These are phyloP conservation scores for Deuterostichococcus epilithicus DNA, from an alignment of 139 green algal genomes.

Conservation along the genomic window DNA sequence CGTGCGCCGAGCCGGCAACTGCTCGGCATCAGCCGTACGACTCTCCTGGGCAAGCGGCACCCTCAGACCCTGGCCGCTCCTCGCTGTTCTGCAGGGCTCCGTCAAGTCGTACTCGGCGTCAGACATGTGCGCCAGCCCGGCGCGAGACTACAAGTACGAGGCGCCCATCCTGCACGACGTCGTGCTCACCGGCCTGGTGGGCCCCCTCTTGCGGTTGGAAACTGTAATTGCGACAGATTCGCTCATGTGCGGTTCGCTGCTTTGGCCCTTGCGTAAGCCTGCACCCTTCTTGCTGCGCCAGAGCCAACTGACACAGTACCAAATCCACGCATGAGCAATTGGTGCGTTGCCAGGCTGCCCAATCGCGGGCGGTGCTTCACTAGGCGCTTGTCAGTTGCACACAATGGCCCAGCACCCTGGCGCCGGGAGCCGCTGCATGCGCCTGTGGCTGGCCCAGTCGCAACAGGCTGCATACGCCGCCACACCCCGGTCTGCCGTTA, in stretches of 20 bases:
- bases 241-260: not conserved
- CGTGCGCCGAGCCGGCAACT: too few relatives aligned
- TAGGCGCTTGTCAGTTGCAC: not conserved
- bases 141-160: conserved; percentile 21
- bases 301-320: too few relatives aligned
- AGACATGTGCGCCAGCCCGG: conserved; percentile 54
- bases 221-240: not conserved
- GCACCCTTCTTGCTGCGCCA: too few relatives aligned
- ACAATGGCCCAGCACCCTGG: not conserved
- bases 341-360: not conserved
- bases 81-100: not conserved
- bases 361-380: not conserved
- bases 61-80: not conserved
- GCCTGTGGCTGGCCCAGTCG: not conserved
- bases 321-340: not conserved
- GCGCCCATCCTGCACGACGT: conserved; percentile 36
- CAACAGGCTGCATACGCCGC: not conserved
- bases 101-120: conserved; percentile 22
- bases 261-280: not conserved
- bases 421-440: not conserved
- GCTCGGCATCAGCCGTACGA: too few relatives aligned
- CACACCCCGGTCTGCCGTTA: not conserved
- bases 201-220: too few relatives aligned
- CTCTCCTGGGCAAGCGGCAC: not conserved
- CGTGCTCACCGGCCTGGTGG: conserved; percentile 36